Evolutionary conservation across 495 filamentous ascomycete genomes (phyloP), one percentile per base, ranked within the genome.

Genomic region (Collariella sp.): DNA sequence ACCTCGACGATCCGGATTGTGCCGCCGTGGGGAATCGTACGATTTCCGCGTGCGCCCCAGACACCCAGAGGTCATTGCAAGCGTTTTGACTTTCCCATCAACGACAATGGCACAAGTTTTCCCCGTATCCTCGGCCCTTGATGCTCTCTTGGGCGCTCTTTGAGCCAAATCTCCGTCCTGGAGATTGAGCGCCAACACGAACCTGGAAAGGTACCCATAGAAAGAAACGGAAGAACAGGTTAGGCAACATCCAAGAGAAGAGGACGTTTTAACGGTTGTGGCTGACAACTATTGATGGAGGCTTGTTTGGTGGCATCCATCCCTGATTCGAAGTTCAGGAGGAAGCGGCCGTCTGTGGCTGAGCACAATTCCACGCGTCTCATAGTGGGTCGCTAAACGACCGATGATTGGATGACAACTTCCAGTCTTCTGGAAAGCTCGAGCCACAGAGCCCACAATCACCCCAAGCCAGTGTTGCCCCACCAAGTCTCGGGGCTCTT

Each of bases 21-120:
- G 54, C 63, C 54, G 52, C 60, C 55, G 54, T 59, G 53, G 58
- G 55, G 54, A 61, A 66, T 66, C 63, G 63, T 62, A 63, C 63
- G 61, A 63, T 63, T 58, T 58, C 51, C 57, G 55, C 54, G 57
- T 50, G 26, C 51, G 35, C 52, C 41, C 38, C 45, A 54, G 46
- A 56, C 50, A 43, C 49, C n/a, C 24, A 52, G 34, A n/a, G n/a
- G n/a, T n/a, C 16, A 6, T 26, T 34, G 5, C 38, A 13, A 38
- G 26, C 26, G 26, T 31, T 31, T 9, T 31, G 26, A 9, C 26
- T 31, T 9, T 31, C 9, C 9, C 26, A 31, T 5, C 5, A 4
- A 31, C 26, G 9, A 4, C 4, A 31, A 31, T 4, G 5, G 26
- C 26, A 31, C n/a, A n/a, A n/a, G n/a, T n/a, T n/a, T n/a, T n/a